phyloP scores from a whole-genome alignment of 2,329 filamentous ascomycete species.

The Diaporthe caulivora region DNA sequence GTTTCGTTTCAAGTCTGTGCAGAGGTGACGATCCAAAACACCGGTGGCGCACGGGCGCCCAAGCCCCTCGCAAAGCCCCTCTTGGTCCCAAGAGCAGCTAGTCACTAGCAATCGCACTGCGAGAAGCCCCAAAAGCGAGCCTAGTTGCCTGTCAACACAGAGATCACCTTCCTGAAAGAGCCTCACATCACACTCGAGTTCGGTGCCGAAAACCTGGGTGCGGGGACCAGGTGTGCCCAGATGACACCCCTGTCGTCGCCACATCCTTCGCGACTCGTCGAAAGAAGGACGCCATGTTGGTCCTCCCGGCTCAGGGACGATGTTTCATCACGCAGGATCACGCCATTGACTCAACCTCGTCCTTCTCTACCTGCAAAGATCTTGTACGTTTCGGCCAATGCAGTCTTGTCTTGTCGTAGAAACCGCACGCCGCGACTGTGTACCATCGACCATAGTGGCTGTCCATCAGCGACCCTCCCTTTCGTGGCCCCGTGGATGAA shows the following conservation, averaged over 20 bases:
- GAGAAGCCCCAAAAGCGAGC: not conserved
- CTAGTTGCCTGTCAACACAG: not conserved
- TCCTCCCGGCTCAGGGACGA: conserved; percentile 8
- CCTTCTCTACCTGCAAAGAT: not conserved
- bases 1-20: conserved; percentile 32
- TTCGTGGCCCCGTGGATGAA: not conserved
- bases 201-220: not conserved
- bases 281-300: conserved; percentile 1
- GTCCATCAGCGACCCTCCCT: not conserved
- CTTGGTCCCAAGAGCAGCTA: conserved; percentile 3
- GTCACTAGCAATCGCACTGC: not conserved
- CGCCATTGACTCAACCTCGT: not conserved
- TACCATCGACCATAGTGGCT: not conserved
- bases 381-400: not conserved
- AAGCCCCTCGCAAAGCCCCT: not conserved
- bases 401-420: not conserved
- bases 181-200: not conserved
- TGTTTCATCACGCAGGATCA: conserved; percentile 26
- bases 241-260: not conserved
- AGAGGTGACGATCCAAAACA: conserved; percentile 22
- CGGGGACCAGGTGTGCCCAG: not conserved
- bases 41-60: conserved; percentile 25
- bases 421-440: not conserved
- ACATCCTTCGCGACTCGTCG: conserved; percentile 3
- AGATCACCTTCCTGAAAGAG: not conserved